phyloP scores from a whole-genome alignment of 495 filamentous ascomycete species.

The Schizothecium vesticola region DNA sequence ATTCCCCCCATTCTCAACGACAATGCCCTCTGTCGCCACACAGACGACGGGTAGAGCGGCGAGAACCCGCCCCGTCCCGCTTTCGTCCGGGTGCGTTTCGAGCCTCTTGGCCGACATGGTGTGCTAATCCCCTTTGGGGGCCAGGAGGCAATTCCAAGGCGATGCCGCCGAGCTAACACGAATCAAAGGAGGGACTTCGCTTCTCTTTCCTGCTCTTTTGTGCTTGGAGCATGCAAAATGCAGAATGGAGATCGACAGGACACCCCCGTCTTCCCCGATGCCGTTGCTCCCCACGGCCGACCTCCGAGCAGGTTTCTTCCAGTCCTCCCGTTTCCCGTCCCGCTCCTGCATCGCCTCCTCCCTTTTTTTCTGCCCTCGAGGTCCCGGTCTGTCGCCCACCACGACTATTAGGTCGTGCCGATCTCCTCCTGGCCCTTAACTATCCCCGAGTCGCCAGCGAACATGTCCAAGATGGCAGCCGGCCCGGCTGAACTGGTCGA shows the following conservation, averaged over 20 bases:
- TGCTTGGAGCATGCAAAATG: neutral
- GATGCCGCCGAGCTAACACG: neutral
- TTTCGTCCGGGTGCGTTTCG: neutral
- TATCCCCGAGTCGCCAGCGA: neutral
- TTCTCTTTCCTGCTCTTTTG: neutral
- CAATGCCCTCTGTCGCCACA: neutral
- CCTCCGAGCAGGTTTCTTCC: neutral
- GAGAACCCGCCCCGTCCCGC: neutral
- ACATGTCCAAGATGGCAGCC: neutral
- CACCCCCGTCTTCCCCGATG: neutral
- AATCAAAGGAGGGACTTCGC: neutral
- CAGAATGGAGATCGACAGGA: neutral
- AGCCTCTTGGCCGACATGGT: neutral
- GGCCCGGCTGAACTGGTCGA: neutral
- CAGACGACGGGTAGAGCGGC: neutral
- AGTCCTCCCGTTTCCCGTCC: neutral
- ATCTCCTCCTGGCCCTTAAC: neutral
- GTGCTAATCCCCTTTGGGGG: neutral
- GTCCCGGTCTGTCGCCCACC: neutral
- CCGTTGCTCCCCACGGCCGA: neutral
- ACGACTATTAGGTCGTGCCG: neutral
- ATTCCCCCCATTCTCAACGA: neutral
- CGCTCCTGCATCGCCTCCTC: neutral
- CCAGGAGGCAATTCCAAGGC: too few relatives aligned
- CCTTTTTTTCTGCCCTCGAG: neutral